Conservation (phyloP, 2,329 filamentous ascomycete species). For the Camillea tinctor region DNA sequence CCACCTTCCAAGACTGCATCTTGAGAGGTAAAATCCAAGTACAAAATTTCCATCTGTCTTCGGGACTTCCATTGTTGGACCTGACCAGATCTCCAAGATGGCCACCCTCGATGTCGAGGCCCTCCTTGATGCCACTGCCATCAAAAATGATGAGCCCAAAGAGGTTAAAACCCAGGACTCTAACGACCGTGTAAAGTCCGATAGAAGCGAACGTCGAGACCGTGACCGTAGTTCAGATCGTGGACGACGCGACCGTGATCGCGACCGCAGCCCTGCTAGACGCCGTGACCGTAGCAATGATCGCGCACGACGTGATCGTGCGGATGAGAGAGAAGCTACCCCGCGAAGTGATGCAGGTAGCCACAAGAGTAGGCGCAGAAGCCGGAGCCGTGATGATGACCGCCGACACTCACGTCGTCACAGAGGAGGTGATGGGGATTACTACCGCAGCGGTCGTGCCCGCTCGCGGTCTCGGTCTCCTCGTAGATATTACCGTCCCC, state of each 20-base stretch:
- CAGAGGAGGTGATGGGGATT: conserved; percentile 67
- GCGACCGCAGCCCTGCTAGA: conserved; percentile 53
- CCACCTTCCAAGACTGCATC: not conserved
- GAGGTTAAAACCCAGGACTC: conserved; percentile 50
- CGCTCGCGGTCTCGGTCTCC: conserved; percentile 74
- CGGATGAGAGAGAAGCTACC: conserved; percentile 61
- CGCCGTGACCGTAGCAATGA: conserved; percentile 52
- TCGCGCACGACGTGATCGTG: conserved; percentile 53
- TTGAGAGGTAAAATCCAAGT: not conserved
- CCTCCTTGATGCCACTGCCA: conserved; percentile 81
- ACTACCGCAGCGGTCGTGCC: conserved; percentile 59
- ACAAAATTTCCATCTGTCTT: conserved; percentile 1
- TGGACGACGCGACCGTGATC: conserved; percentile 53
- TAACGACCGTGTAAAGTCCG: conserved; percentile 56
- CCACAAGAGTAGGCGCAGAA: conserved; percentile 78
- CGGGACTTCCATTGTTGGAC: not conserved
- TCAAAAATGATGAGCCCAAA: conserved; percentile 51
- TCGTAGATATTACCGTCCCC: conserved; percentile 56
- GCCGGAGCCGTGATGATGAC: conserved; percentile 74
- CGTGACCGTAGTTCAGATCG: conserved; percentile 42
- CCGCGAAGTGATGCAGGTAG: conserved; percentile 75
- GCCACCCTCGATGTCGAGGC: conserved; percentile 75
- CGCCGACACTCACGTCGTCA: conserved; percentile 71
- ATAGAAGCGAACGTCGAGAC: conserved; percentile 48
- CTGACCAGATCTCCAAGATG: conserved; percentile 36